Base-by-base conservation (phyloP, 768 basidiomycete species). In the Asterophora lycoperdoides region DNA sequence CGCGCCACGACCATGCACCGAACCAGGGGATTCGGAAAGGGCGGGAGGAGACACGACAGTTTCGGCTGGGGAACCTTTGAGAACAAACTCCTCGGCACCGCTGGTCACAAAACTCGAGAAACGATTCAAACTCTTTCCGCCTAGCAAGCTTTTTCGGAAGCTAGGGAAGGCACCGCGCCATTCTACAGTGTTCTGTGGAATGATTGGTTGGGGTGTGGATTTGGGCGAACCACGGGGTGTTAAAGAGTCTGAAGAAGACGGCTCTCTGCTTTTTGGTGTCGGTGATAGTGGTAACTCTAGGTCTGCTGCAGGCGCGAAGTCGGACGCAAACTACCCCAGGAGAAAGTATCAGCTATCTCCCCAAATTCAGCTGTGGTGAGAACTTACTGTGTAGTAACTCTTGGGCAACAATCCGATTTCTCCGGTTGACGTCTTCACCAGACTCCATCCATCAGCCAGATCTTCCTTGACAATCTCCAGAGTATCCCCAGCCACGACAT, bases 71-170 rank as follows among this genome's bases (percentile, higher is more conserved):
- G 67, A 71, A 4, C 89, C 89, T 42, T 84, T 79, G n/a, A 91
- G 75, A 7, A 91, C 76, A 69, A 83, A 92, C 44, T 84, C 83
- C 63, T 92, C 89, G 8, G 89, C 89, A 30, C 89, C 89, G 49
- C 84, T 89, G 6, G 86, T 89, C 11, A 92, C 89, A 62, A 91
- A 92, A 48, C 76, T 84, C 1, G 88, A 89, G 67, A 92, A 92
- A n/a, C 89, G 77, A 63, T 91, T 90, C 46, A 91, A 65, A 38
- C 80, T 81, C 65, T 84, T 89, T 8, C 89, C 87, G 26, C 86
- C 82, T 1, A 92, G 77, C 0, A 91, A 72, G 54, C 80, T 84
- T 46, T 79, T 79, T 8, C 82, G 71, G 57, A 89, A 85, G 62
- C 79, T 86, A 1, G 86, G 85, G 54, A 85, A 79, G 13, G 68